phyloP scores from a whole-genome alignment of 495 filamentous ascomycete genomes.

The Haplographium delicatum region DNA sequence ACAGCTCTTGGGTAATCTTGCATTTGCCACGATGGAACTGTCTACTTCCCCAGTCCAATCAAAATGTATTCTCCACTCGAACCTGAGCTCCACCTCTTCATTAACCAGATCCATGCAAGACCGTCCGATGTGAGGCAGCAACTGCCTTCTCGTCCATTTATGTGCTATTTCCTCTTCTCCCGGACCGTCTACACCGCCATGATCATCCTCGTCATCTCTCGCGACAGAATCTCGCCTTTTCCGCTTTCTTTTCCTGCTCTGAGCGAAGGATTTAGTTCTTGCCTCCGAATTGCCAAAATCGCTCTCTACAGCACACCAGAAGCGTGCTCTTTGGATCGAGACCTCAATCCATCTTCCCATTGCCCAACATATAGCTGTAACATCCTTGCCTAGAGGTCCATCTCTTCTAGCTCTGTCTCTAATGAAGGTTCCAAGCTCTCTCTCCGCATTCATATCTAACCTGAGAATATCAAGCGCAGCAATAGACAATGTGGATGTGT shows the following conservation, averaged over 20 bases:
- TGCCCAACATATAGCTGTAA: constrained; percentile 42
- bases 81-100: constrained; percentile 30
- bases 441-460: constrained; percentile 35
- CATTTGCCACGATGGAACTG: constrained; percentile 40
- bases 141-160: constrained; percentile 19
- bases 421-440: constrained; percentile 39
- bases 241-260: constrained; percentile 23
- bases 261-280: constrained; percentile 24
- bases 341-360: constrained; percentile 49
- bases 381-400: constrained; percentile 35
- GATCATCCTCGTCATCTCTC: constrained; percentile 16
- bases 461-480: constrained; percentile 33
- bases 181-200: constrained; percentile 9
- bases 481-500: constrained; percentile 37
- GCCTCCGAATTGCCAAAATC: constrained; percentile 31
- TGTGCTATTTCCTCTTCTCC: constrained; percentile 10
- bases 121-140: constrained; percentile 36
- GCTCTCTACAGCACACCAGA: constrained; percentile 39
- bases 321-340: constrained; percentile 36
- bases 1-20: constrained; percentile 47
- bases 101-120: constrained; percentile 34
- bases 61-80: constrained; percentile 53
- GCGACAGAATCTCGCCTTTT: constrained; percentile 16
- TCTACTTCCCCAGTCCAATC: constrained; percentile 61
- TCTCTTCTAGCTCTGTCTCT: constrained; percentile 24